These are phyloP conservation scores for Solanum hybrid DNA, from an alignment of 305 asterid species.

Conservation along the genomic window DNA sequence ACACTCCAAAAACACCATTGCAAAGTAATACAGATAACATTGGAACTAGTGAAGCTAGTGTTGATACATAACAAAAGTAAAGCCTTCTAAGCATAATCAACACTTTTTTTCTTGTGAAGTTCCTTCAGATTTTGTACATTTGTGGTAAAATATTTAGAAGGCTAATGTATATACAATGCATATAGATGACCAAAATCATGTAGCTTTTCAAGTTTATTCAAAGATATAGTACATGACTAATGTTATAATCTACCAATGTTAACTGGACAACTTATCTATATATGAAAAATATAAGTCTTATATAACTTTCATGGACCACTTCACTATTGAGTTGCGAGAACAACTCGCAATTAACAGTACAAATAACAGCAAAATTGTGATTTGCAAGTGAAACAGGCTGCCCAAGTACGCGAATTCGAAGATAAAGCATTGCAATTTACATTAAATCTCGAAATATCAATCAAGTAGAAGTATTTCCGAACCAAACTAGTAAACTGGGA, in stretches of 20 bases:
- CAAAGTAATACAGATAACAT: background rate
- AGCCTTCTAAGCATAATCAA: background rate
- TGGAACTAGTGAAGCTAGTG: background rate
- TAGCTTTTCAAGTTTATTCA: background rate
- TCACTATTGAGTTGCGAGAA: background rate
- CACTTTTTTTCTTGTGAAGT: background rate
- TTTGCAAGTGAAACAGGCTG: background rate
- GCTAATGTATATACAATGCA: background rate
- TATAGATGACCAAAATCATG: background rate
- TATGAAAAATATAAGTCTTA: background rate
- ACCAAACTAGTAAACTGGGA: background rate
- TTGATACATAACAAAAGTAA: background rate
- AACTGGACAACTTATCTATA: background rate
- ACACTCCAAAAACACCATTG: background rate
- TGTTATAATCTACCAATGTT: background rate
- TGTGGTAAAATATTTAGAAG: background rate
- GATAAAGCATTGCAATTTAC: background rate
- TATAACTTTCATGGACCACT: background rate
- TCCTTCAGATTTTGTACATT: background rate
- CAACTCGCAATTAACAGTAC: background rate
- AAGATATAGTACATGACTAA: background rate
- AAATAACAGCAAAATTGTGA: background rate
- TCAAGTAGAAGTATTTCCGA: background rate
- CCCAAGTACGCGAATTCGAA: background rate
- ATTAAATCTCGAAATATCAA: background rate